These are phyloP conservation scores for Plasmodium cynomolgi DNA, from an alignment of 169 alveolate species.

Conservation along the genomic window DNA sequence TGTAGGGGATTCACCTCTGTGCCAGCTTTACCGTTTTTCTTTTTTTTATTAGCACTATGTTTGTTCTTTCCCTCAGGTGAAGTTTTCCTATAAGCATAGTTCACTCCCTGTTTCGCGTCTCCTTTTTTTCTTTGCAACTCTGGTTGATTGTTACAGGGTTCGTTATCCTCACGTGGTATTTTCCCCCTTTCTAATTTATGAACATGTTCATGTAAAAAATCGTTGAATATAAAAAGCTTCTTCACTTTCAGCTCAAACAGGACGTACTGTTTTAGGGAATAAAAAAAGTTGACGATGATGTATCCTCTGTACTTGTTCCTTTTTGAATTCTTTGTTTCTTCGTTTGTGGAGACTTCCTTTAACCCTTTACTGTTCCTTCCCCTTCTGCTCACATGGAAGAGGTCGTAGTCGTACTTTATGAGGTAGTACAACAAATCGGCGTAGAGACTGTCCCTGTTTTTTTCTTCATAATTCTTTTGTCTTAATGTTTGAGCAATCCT, in stretches of 20 bases:
- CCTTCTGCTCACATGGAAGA: neutral
- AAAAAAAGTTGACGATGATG: slow-evolving; percentile 53
- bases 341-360: neutral
- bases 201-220: slow-evolving; percentile 7
- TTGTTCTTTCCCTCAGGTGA: neutral
- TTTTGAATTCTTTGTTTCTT: neutral
- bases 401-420: slow-evolving; percentile 51
- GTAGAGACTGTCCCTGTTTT: neutral
- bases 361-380: neutral
- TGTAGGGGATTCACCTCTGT: neutral
- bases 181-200: neutral
- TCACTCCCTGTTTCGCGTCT: neutral
- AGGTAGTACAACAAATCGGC: slow-evolving; percentile 46
- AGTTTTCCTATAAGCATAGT: neutral
- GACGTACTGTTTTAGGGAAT: slow-evolving; percentile 49
- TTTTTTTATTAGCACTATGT: neutral
- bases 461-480: slow-evolving; percentile 2
- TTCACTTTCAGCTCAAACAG: slow-evolving; percentile 19
- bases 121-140: neutral
- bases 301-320: slow-evolving; percentile 26
- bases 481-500: slow-evolving; percentile 4
- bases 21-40: neutral
- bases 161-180: neutral
- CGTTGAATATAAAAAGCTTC: slow-evolving; percentile 29
- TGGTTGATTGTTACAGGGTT: neutral